These are phyloP conservation scores for Crithidia expoeki DNA, from an alignment of 208 protist species.

Conservation along the genomic window DNA sequence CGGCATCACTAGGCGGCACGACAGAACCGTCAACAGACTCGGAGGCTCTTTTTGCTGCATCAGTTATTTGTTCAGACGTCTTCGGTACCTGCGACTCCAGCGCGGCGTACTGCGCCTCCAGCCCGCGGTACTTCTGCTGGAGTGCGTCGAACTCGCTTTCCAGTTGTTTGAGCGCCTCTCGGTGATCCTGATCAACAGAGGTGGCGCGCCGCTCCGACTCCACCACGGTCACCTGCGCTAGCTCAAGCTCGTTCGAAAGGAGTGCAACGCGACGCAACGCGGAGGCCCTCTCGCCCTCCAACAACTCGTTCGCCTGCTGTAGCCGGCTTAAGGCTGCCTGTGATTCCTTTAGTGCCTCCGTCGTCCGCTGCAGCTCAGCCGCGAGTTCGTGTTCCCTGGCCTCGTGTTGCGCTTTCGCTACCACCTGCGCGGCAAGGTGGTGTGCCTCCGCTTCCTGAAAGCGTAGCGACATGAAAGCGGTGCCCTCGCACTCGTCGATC, in stretches of 20 bases:
- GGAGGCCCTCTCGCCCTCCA: conserved; percentile 72
- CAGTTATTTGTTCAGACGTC: conserved; percentile 5
- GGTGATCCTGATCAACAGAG: conserved; percentile 32
- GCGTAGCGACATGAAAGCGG: conserved; percentile 49
- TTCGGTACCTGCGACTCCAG: conserved; percentile 21
- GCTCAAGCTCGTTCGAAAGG: conserved; percentile 77
- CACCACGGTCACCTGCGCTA: conserved; percentile 52
- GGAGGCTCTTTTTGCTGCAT: background rate
- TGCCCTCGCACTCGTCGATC: conserved; percentile 70
- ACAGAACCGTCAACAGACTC: conserved; percentile 9
- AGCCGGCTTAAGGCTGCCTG: conserved; percentile 40
- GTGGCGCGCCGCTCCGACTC: conserved; percentile 44
- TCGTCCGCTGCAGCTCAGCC: conserved; percentile 28
- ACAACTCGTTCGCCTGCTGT: conserved; percentile 46
- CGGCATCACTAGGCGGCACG: conserved; percentile 55
- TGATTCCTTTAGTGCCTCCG: conserved; percentile 18
- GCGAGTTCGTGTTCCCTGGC: conserved; percentile 55
- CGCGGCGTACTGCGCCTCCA: conserved; percentile 31
- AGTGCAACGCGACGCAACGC: conserved; percentile 61
- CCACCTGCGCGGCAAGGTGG: conserved; percentile 52
- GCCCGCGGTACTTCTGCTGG: conserved; percentile 38
- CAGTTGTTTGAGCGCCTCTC: conserved; percentile 30
- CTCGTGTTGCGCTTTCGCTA: conserved; percentile 48
- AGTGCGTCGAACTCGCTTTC: conserved; percentile 38
- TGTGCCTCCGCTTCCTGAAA: conserved; percentile 52